Base-by-base conservation (phyloP, 1,284 basidiomycete species). In the Bjerkandera adusta region DNA sequence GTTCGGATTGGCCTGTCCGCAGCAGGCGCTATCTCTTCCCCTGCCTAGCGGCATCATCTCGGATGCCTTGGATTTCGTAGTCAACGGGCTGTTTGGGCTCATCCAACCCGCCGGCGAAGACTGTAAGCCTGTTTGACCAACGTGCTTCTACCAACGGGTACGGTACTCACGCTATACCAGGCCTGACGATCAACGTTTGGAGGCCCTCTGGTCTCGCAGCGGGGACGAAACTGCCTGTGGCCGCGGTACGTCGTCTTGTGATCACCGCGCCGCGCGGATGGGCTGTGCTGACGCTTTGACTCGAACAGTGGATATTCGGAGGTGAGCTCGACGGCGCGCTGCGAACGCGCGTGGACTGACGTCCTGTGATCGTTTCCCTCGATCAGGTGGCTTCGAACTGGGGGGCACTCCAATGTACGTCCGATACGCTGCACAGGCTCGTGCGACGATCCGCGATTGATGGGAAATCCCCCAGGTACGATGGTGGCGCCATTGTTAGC, bases 291-390 rank as follows among this genome's bases (percentile, higher is more conserved):
- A 42, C 15, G 6, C 15, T 38, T 32, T 13, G 1, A 18, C n/a
- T 10, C 4, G 16, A 21, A 5, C 45, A 79, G 76, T 80, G 76
- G 75, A 74, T 81, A 30, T 77, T 67, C 46, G 79, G 77, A 55
- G 77, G 69, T 77, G 56, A 47, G 63, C 66, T 3, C 33, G 15
- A 21, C 16, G 48, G 48, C 42, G 56, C 62, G 24, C 12, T 13
- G 12, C 33, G 32, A 22, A 35, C 50, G 8, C n/a, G n/a, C n/a
- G n/a, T n/a, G n/a, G n/a, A n/a, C n/a, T n/a, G n/a, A n/a, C n/a
- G n/a, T n/a, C n/a, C n/a, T n/a, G n/a, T n/a, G 47, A 15, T 33
- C 8, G 20, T 37, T 15, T 30, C 16, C 7, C 22, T 5, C 27
- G 8, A 42, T 38, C 29, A 62, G 62, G 62, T 24, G 64, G 64